phyloP scores from a whole-genome alignment of 805 yeast species.

The Cyberlindnera euphorbiae region DNA sequence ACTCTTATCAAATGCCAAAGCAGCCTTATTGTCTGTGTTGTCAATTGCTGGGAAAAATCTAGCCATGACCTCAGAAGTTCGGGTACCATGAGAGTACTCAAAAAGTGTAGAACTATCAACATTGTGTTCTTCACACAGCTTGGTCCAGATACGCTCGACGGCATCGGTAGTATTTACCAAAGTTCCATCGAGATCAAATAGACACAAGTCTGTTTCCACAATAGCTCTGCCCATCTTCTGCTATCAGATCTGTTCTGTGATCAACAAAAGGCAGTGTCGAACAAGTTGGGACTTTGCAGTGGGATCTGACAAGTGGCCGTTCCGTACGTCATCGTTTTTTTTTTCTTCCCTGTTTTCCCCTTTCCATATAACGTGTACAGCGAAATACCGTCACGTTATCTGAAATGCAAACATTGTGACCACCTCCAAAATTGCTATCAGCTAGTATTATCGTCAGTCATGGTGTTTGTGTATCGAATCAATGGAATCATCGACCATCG shows the following conservation, averaged over 20 bases:
- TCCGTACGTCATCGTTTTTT: too few relatives aligned
- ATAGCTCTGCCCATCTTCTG: conserved; percentile 15
- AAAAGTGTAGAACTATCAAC: conserved; percentile 48
- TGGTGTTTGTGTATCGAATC: too few relatives aligned
- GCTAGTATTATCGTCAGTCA: too few relatives aligned
- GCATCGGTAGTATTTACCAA: conserved; percentile 79
- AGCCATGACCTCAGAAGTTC: conserved; percentile 74
- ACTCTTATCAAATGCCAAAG: conserved; percentile 51
- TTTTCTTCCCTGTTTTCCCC: too few relatives aligned
- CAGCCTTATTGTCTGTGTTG: conserved; percentile 55
- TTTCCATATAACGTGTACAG: too few relatives aligned
- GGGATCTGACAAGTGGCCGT: too few relatives aligned
- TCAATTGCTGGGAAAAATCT: conserved; percentile 75
- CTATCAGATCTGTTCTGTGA: neutral
- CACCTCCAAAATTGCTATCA: too few relatives aligned
- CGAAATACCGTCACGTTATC: too few relatives aligned
- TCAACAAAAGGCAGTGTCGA: neutral
- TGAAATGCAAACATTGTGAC: too few relatives aligned
- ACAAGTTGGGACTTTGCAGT: too few relatives aligned
- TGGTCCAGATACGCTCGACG: conserved; percentile 79
- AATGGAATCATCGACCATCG: too few relatives aligned
- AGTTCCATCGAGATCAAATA: conserved; percentile 87
- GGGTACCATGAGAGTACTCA: conserved; percentile 58
- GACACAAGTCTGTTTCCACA: conserved; percentile 25
- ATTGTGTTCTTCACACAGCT: conserved; percentile 63